phyloP scores from a whole-genome alignment of 75 land plant genomes.

The Pinus albicaulis region DNA sequence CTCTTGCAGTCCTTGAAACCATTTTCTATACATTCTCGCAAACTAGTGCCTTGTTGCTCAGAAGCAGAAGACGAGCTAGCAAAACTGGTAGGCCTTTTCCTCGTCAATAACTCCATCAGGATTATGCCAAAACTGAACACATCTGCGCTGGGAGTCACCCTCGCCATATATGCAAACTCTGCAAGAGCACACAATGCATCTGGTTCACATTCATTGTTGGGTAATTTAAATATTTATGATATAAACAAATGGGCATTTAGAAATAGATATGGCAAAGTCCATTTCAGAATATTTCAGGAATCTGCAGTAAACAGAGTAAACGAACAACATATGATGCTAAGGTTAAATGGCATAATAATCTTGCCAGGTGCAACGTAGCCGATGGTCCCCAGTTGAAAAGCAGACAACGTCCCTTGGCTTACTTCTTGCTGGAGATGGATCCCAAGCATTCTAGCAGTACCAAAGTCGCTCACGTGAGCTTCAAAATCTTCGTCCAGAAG shows the following conservation, averaged over 20 bases:
- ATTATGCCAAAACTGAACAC: conserved; percentile 68
- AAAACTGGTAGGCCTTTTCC: conserved; percentile 44
- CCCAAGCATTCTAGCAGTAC: conserved; percentile 53
- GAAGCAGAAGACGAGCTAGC: conserved; percentile 13
- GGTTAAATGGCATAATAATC: not conserved
- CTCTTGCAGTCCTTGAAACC: conserved; percentile 15
- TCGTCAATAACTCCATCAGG: conserved; percentile 54
- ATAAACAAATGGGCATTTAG: not conserved
- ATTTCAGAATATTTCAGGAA: no score
- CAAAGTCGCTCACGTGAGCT: conserved; percentile 72
- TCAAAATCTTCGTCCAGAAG: conserved; percentile 55
- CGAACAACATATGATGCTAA: not conserved
- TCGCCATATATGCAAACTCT: conserved; percentile 65
- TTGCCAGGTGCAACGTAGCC: conserved; percentile 73
- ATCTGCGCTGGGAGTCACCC: conserved; percentile 49
- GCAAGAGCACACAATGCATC: not conserved
- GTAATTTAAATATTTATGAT: not conserved
- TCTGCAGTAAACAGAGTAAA: no score
- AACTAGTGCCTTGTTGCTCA: conserved; percentile 12
- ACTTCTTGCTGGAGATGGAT: conserved; percentile 21
- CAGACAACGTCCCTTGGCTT: conserved; percentile 21
- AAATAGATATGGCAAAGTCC: no score
- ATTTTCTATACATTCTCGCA: conserved; percentile 32
- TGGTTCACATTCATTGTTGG: not conserved
- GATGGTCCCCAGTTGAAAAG: conserved; percentile 65